A percentile compares a stretch with the other conserved stretches of the same genome.
Evolutionary conservation across 108 stramenopile species (phyloP).

Genomic region (Cylindrotheca closterium): DNA sequence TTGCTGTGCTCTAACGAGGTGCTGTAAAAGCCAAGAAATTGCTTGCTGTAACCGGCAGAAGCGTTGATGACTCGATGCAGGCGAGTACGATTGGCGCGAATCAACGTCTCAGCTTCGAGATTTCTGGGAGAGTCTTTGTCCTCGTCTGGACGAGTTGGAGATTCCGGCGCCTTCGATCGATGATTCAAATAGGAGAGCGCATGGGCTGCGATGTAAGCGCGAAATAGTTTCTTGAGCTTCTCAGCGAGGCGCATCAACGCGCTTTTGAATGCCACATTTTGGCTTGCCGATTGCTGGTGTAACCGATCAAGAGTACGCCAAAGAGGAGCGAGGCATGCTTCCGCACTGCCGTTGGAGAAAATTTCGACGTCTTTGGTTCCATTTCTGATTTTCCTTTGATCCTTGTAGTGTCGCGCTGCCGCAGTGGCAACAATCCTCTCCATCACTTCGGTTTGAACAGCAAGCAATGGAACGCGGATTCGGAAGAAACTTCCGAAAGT

Average conservation of each 20-base stretch:
- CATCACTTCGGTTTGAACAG: constrained; percentile 88
- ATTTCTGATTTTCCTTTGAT: constrained; percentile 50
- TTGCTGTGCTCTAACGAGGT: constrained; percentile 36
- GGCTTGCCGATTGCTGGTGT: constrained; percentile 81
- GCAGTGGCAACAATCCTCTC: constrained; percentile 84
- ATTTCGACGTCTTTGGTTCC: constrained; percentile 34
- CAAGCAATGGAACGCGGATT: constrained; percentile 74
- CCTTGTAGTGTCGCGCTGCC: constrained; percentile 61
- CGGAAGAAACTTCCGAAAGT: constrained; percentile 80
- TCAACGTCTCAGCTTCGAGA: constrained; percentile 45
- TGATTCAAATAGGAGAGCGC: constrained; percentile 63
- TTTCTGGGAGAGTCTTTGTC: not conserved
- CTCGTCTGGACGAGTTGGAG: constrained; percentile 15
- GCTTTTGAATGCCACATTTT: constrained; percentile 82
- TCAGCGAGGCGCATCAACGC: constrained; percentile 76
- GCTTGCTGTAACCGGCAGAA: constrained; percentile 75
- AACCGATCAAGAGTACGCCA: constrained; percentile 87
- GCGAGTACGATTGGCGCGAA: constrained; percentile 67
- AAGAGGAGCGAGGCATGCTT: constrained; percentile 78
- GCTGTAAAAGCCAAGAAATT: constrained; percentile 78
- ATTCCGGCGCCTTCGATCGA: constrained; percentile 10
- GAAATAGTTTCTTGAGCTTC: constrained; percentile 79
- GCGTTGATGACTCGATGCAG: constrained; percentile 79
- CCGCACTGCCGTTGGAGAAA: constrained; percentile 76
- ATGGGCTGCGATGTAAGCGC: constrained; percentile 87